Conservation (phyloP, 2,329 filamentous ascomycete genomes). For the Fusarium sp. region DNA sequence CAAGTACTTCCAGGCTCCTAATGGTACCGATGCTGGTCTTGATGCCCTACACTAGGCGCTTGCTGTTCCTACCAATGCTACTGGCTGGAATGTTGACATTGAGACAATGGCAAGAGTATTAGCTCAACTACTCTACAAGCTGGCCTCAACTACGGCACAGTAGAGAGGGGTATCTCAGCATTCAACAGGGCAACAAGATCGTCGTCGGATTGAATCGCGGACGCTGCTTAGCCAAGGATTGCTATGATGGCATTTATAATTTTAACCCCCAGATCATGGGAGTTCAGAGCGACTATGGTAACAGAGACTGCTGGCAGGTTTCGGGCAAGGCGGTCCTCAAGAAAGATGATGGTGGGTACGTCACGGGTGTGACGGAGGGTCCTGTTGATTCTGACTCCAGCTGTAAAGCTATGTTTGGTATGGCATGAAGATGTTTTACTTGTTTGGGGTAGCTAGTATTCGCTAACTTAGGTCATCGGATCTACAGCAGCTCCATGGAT, state of each 20-base stretch:
- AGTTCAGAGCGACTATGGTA: background rate
- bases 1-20: slow-evolving; percentile 1
- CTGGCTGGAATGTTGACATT: background rate
- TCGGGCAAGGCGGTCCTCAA: background rate
- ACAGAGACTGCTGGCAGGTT: slow-evolving; percentile 5
- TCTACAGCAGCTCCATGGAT: no score
- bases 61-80: background rate
- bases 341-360: background rate
- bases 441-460: no score
- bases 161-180: background rate
- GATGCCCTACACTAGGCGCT: background rate
- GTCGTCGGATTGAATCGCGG: background rate
- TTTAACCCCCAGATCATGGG: slow-evolving; percentile 1
- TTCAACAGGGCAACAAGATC: background rate
- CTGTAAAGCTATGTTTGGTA: no score
- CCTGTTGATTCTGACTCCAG: background rate
- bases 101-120: background rate
- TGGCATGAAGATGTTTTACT: no score
- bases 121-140: background rate
- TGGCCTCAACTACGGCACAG: background rate
- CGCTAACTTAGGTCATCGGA: no score
- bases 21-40: background rate
- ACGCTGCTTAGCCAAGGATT: background rate
- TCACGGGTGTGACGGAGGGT: background rate
- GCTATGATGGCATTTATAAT: slow-evolving; percentile 9